phyloP scores from a whole-genome alignment of 352 stramenopile species.

The Phytophthora boehmeriae region DNA sequence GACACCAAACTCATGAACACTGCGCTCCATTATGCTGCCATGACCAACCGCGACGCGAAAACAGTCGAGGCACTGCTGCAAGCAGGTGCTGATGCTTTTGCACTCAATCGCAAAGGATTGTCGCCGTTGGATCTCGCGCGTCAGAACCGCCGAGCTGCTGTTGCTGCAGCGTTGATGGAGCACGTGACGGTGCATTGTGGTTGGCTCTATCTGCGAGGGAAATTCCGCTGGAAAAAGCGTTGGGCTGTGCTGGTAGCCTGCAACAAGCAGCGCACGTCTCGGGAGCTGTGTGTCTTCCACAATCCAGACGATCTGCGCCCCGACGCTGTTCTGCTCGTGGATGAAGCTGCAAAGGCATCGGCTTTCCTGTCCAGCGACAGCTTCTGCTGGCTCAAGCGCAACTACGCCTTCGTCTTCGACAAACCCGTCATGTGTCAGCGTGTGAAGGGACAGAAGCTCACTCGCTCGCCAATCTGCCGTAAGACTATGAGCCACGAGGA shows the following conservation, averaged over 20 bases:
- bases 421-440: constrained; percentile 45
- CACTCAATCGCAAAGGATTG: constrained; percentile 61
- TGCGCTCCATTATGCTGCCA: constrained; percentile 68
- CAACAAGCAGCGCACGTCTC: constrained; percentile 46
- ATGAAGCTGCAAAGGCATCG: constrained; percentile 35
- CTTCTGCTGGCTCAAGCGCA: constrained; percentile 43
- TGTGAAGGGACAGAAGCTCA: constrained; percentile 44
- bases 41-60: constrained; percentile 47
- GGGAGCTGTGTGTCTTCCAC: constrained; percentile 61
- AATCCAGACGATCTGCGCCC: constrained; percentile 33
- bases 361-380: constrained; percentile 27
- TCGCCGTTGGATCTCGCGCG: constrained; percentile 66
- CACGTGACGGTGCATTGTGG: constrained; percentile 59
- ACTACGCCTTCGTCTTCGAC: constrained; percentile 48
- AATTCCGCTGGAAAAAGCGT: constrained; percentile 61
- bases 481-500: constrained; percentile 52
- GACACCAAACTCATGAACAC: constrained; percentile 54
- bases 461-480: constrained; percentile 40
- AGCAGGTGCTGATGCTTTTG: constrained; percentile 52
- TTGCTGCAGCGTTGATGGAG: constrained; percentile 45
- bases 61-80: constrained; percentile 55
- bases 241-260: constrained; percentile 70
- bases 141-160: constrained; percentile 38
- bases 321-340: constrained; percentile 39
- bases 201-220: constrained; percentile 57